Evolutionary conservation across 73 alveolate genomes (phyloP), one percentile per base, ranked within the genome.

Genomic region (Tetrahymena thermophila): DNA sequence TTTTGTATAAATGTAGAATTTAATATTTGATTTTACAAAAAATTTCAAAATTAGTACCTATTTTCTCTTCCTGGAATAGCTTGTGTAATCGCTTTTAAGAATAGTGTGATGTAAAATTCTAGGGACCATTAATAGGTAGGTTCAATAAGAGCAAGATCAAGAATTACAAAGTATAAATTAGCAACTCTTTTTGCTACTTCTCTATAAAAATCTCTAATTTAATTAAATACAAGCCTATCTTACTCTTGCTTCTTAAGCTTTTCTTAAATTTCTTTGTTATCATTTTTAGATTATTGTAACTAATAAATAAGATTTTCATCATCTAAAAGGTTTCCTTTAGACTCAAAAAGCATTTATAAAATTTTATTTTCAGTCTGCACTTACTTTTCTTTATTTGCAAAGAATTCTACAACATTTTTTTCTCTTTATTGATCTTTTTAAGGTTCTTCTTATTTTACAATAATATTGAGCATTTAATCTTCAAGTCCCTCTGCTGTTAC

Each of bases 401-500:
- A 96, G 93, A 93, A 95, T 25, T 93, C 98, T 37, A 96, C 98
- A 57, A 98, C 97, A 35, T 94, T 94, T 95, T 96, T 97, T 94
- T 94, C 93, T 84, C 98, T 44, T 25, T 93, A 94, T 84, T 96
- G 97, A 84, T 97, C 97, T 50, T 96, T 93, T 94, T 94, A 57
- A 96, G 97, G 96, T 85, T 96, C 97, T 94, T 94, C 97, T 94
- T 93, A 44, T 35, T 85, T 71, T 11, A 96, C 97, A 1, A 96
- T 83, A 34, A 95, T 43, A 44, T 96, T 85, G 43, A 96, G 93
- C 94, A 96, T 57, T 35, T 95, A 96, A 35, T 96, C 98, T 96
- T 98, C 99, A 40, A 99, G 98, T 93, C 99, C 99, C 94, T 99
- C 99, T 97, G 97, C 98, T 0, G 99, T 99, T 71, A 99, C 99